phyloP scores from a whole-genome alignment of 1,284 basidiomycete genomes.

The Puccinia polysora region DNA sequence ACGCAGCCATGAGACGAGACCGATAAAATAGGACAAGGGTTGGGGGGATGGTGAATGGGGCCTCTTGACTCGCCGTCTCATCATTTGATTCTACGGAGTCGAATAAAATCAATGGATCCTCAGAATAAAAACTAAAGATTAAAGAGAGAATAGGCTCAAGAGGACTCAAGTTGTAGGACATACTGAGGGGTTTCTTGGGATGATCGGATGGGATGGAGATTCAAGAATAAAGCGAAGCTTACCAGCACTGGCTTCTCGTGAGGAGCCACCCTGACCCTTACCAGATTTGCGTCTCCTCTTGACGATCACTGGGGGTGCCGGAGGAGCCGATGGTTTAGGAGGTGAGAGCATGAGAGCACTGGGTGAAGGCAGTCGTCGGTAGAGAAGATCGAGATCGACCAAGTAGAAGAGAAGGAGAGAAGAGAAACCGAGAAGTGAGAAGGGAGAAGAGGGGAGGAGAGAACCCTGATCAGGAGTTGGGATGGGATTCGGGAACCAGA shows the following conservation, averaged over 20 bases:
- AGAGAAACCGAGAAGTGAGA: too few species aligned
- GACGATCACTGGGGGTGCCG: constrained; percentile 18
- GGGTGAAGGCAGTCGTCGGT: not conserved
- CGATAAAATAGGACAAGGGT: not conserved
- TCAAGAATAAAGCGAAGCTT: not conserved
- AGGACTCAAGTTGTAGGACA: not conserved
- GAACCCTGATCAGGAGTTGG: too few species aligned
- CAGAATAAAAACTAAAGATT: not conserved
- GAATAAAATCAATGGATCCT: not conserved
- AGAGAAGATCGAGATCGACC: too few species aligned
- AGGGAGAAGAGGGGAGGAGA: too few species aligned
- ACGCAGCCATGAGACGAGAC: not conserved
- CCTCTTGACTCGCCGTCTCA: constrained; percentile 29
- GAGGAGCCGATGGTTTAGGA: not conserved
- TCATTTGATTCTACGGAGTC: constrained; percentile 32
- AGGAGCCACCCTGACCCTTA: constrained; percentile 36
- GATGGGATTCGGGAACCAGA: too few species aligned
- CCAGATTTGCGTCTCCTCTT: constrained; percentile 39
- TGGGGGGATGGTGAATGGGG: not conserved
- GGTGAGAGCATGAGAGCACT: constrained; percentile 5
- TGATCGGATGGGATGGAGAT: not conserved
- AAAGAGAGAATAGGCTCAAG: not conserved
- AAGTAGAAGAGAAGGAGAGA: too few species aligned
- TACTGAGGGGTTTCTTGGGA: not conserved
- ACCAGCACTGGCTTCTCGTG: constrained; percentile 41